phyloP scores from a whole-genome alignment of 139 green algal genomes.

The Chlorella sp. region DNA sequence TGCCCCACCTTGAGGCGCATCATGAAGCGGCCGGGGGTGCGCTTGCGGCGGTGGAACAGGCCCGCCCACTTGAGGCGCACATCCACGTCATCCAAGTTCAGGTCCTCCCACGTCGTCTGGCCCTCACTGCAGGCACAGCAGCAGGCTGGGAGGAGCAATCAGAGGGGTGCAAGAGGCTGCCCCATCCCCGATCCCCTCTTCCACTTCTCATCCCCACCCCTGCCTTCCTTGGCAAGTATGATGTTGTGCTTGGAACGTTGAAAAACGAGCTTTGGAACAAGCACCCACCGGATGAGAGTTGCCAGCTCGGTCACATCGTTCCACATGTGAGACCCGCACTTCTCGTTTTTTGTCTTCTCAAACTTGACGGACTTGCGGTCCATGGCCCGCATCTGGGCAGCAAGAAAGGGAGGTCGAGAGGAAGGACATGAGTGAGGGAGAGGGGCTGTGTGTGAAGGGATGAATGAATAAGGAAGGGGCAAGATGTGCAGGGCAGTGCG shows the following conservation, averaged over 20 bases:
- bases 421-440: not conserved
- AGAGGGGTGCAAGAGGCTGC: too few species aligned
- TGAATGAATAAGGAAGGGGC: too few species aligned
- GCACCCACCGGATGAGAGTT: conserved; percentile 63
- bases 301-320: conserved; percentile 72
- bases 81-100: conserved; percentile 95
- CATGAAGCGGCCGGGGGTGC: conserved; percentile 95
- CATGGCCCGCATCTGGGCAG: conserved; percentile 49
- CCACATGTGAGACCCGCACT: conserved; percentile 84
- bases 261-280: not conserved
- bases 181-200: too few species aligned
- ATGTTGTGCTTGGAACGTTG: not conserved
- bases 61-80: conserved; percentile 96
- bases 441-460: too few species aligned
- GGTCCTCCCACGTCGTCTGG: conserved; percentile 79
- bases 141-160: too few species aligned
- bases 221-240: too few species aligned
- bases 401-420: not conserved
- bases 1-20: conserved; percentile 91
- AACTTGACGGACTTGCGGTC: conserved; percentile 82
- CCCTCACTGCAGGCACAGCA: conserved; percentile 54
- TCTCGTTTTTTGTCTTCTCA: conserved; percentile 86
- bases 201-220: too few species aligned
- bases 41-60: conserved; percentile 97
- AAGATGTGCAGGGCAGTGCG: not conserved